phyloP scores from a whole-genome alignment of 208 protist species.

The Naegleria gruberi region DNA sequence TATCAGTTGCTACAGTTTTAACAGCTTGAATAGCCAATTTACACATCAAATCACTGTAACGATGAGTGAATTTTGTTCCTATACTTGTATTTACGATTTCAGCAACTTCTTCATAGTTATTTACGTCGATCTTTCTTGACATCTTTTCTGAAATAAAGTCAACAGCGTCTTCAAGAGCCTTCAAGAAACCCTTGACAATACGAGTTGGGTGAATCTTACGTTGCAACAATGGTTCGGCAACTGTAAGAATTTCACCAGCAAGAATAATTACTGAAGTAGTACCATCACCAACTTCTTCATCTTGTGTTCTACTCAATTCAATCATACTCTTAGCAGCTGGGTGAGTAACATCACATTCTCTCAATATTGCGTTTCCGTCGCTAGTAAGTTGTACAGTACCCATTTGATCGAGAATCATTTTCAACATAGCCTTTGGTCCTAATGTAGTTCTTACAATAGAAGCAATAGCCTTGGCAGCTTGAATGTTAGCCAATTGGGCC shows the following conservation, averaged over 20 bases:
- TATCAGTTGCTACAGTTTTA: slow-evolving; percentile 72
- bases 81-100: slow-evolving; percentile 85
- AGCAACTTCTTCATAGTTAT: slow-evolving; percentile 70
- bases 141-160: slow-evolving; percentile 68
- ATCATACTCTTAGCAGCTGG: slow-evolving; percentile 99
- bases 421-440: slow-evolving; percentile 99
- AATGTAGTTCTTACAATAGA: slow-evolving; percentile 98
- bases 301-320: slow-evolving; percentile 95
- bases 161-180: slow-evolving; percentile 91
- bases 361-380: slow-evolving; percentile 99
- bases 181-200: slow-evolving; percentile 92
- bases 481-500: slow-evolving; percentile 97
- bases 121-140: slow-evolving; percentile 83
- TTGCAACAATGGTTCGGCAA: slow-evolving; percentile 94
- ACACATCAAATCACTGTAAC: slow-evolving; percentile 91
- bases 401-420: slow-evolving; percentile 99
- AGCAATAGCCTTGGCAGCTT: slow-evolving; percentile 91
- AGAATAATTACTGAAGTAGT: slow-evolving; percentile 98
- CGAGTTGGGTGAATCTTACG: slow-evolving; percentile 92
- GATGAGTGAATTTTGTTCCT: slow-evolving; percentile 97
- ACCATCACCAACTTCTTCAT: slow-evolving; percentile 98
- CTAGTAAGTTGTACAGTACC: slow-evolving; percentile 99
- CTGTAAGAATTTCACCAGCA: slow-evolving; percentile 94
- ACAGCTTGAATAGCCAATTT: slow-evolving; percentile 97
- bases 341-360: slow-evolving; percentile 99